Percentiles rank a stretch among this genome's conserved stretches.
Evolutionary conservation across 306 rosid genomes (phyloP).

Genomic region (Fragaria iinumae): DNA sequence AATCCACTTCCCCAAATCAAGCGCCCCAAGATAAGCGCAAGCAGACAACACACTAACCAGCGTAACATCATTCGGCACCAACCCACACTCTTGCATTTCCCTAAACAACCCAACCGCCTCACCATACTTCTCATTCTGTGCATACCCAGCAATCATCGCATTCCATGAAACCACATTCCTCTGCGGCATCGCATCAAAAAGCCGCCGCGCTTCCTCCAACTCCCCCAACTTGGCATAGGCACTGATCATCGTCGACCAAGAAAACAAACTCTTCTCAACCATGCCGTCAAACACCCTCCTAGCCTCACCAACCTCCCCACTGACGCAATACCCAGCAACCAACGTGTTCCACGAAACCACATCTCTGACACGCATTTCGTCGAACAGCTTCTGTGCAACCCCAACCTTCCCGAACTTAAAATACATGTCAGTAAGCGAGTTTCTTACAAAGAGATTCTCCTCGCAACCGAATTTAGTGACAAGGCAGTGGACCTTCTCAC

Average conservation of each 20-base stretch:
- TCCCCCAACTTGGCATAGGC: not conserved
- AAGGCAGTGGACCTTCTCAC: not conserved
- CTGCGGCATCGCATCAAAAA: not conserved
- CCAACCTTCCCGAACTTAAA: not conserved
- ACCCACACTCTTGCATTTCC: not conserved
- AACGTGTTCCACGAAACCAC: not conserved
- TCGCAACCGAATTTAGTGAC: not conserved
- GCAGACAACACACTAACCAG: not conserved
- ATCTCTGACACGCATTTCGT: not conserved
- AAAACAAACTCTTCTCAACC: not conserved
- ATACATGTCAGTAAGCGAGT: not conserved
- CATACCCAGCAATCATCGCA: not conserved
- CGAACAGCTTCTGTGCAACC: not conserved
- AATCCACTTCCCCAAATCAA: not conserved
- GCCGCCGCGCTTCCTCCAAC: not conserved
- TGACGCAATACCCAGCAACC: not conserved
- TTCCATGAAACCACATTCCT: slow-evolving; percentile 2
- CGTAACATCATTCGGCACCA: not conserved
- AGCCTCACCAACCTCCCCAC: not conserved
- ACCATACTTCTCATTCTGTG: not conserved
- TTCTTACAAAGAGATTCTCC: not conserved
- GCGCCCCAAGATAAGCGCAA: not conserved
- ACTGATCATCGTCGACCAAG: not conserved
- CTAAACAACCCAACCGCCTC: slow-evolving; percentile 5
- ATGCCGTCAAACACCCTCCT: not conserved